These are phyloP conservation scores for Clarireedia hainanense DNA, from an alignment of 2,329 filamentous ascomycete genomes.

Conservation along the genomic window DNA sequence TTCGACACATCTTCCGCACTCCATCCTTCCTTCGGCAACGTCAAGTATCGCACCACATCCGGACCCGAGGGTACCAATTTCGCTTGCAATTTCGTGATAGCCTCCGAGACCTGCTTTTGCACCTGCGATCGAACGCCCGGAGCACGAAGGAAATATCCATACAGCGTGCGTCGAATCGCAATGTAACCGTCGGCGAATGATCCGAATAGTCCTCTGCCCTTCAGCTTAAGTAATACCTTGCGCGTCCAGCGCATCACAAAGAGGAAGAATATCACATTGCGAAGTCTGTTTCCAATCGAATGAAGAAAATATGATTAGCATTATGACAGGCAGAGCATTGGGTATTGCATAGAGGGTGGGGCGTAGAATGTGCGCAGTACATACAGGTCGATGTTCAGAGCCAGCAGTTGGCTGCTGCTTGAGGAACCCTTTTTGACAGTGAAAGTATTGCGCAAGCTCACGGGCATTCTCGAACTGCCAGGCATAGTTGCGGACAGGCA, in stretches of 20 bases:
- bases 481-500: slow-evolving; percentile 38
- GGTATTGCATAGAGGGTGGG: slow-evolving; percentile 3
- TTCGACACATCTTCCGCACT: slow-evolving; percentile 66
- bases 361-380: slow-evolving; percentile 26
- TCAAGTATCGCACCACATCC: slow-evolving; percentile 63
- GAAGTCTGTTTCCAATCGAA: slow-evolving; percentile 46
- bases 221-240: slow-evolving; percentile 73
- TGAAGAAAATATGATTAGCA: neutral
- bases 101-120: slow-evolving; percentile 72
- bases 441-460: slow-evolving; percentile 62
- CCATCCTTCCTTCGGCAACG: slow-evolving; percentile 79
- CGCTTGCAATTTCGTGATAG: slow-evolving; percentile 69
- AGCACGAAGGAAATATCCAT: slow-evolving; percentile 76
- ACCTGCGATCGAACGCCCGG: slow-evolving; percentile 84
- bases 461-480: slow-evolving; percentile 61
- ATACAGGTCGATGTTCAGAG: slow-evolving; percentile 63
- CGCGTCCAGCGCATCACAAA: slow-evolving; percentile 81
- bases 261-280: slow-evolving; percentile 81
- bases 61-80: slow-evolving; percentile 74
- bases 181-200: slow-evolving; percentile 68
- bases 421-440: slow-evolving; percentile 50
- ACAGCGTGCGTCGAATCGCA: slow-evolving; percentile 63
- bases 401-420: slow-evolving; percentile 43
- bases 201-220: slow-evolving; percentile 80
- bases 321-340: neutral